Evolutionary conservation across 306 rosid genomes (phyloP), one percentile per base, ranked within the genome.

Genomic region (Quercus ilex): DNA sequence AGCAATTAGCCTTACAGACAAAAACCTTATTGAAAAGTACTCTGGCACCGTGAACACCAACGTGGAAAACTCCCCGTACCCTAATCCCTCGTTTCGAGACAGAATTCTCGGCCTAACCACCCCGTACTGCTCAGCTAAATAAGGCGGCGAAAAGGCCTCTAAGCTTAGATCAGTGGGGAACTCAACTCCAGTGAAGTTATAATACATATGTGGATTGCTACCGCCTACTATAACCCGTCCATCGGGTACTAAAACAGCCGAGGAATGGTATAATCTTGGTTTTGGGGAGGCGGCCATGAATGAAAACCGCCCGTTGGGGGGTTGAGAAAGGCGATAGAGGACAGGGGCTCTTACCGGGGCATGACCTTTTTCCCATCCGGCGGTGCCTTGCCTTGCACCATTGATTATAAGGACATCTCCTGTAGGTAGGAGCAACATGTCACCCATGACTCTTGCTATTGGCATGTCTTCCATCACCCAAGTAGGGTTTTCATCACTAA

Each of bases 381-480:
- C 98, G 0, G 97, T 88, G 25, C 98, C 98, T 0, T 3, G 43
- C 1, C 38, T 74, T 0, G 75, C 93, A 10, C 97, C 97, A 17
- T 93, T 93, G 59, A 93, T 80, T 49, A 93, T 88, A 11, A 87
- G 5, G 58, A 93, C 72, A 17, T 93, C 80, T 5, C 97, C 98
- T 23, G 80, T 84, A 0, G 98, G 94, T 31, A 93, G 84, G 26
- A 91, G 78, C 2, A 91, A 33, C 97, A 91, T 93, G 73, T 93
- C 98, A 11, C 91, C 91, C 97, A 93, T 87, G 14, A 83, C 93
- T 46, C 98, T 51, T 14, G 89, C 76, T 51, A 91, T 31, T 13
- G 98, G 94, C 98, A 93, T 93, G 17, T 80, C 77, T 63, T 91
- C 94, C 87, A 88, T 83, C 6, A 80, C 81, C 98, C 98, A 93